These are phyloP conservation scores for Cucurbitaria berberidis DNA, from an alignment of 2,329 filamentous ascomycete species.

Conservation along the genomic window DNA sequence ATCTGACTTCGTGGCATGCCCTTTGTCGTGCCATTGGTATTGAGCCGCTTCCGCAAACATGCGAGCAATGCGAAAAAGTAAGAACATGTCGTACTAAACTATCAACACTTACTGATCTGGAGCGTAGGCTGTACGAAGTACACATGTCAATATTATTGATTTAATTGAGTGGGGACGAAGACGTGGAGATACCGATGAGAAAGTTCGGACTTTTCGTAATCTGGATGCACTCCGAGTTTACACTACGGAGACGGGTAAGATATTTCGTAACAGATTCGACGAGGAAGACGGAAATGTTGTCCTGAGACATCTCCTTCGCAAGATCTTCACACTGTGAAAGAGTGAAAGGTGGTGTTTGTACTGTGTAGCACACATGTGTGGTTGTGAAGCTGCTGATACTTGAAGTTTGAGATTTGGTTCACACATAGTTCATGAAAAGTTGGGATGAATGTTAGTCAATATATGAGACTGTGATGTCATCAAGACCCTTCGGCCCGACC, in stretches of 20 bases:
- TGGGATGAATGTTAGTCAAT: too few relatives aligned
- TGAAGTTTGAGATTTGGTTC: too few relatives aligned
- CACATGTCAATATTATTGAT: conserved; percentile 22
- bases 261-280: conserved; percentile 14
- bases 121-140: conserved; percentile 15
- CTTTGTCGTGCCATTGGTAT: conserved; percentile 19
- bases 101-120: conserved; percentile 1
- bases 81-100: background rate
- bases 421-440: too few relatives aligned
- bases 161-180: conserved; percentile 17
- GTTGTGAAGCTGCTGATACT: too few relatives aligned
- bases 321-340: conserved; percentile 2
- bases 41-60: conserved; percentile 11
- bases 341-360: background rate
- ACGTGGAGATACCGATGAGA: background rate
- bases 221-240: conserved; percentile 10
- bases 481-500: background rate
- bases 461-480: background rate
- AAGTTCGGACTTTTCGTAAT: conserved; percentile 11
- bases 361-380: background rate
- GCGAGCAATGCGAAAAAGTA: conserved; percentile 13
- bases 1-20: conserved; percentile 18
- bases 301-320: conserved; percentile 19
- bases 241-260: conserved; percentile 10
- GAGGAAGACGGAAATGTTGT: conserved; percentile 13